phyloP scores from a whole-genome alignment of 2,329 filamentous ascomycete species.

The Sporothrix inflata region DNA sequence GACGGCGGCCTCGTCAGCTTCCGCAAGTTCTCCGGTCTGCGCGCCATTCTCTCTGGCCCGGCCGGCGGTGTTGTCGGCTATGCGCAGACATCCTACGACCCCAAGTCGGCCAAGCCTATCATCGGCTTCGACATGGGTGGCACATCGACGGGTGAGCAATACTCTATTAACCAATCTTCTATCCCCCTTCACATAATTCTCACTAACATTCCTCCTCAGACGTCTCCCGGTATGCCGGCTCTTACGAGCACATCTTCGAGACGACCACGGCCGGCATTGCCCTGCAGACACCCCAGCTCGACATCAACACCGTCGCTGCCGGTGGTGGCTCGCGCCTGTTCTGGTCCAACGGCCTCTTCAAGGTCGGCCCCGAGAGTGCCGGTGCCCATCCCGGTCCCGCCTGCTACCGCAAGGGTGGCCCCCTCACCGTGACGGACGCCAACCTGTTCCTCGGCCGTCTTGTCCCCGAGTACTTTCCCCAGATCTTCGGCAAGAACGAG shows the following conservation, averaged over 20 bases:
- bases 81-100: conserved; percentile 72
- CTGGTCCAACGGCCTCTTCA: conserved; percentile 82
- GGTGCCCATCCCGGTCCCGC: conserved; percentile 68
- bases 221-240: conserved; percentile 44
- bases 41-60: conserved; percentile 70
- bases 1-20: conserved; percentile 50
- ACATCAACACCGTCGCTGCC: conserved; percentile 93
- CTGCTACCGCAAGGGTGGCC: conserved; percentile 64
- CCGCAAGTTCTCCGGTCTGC: conserved; percentile 37
- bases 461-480: conserved; percentile 64
- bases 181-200: neutral
- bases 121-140: conserved; percentile 65
- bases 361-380: conserved; percentile 81
- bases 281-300: conserved; percentile 85
- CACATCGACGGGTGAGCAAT: neutral
- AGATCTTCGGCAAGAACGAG: conserved; percentile 69
- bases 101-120: conserved; percentile 65
- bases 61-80: conserved; percentile 74
- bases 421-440: conserved; percentile 59
- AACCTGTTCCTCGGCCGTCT: conserved; percentile 65
- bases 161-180: neutral
- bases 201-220: conserved; percentile 40
- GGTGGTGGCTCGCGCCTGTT: conserved; percentile 66
- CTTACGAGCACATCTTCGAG: conserved; percentile 71
- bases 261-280: conserved; percentile 76